These are phyloP conservation scores for Chalciporus piperatus DNA, from an alignment of 768 basidiomycete genomes.

Conservation along the genomic window DNA sequence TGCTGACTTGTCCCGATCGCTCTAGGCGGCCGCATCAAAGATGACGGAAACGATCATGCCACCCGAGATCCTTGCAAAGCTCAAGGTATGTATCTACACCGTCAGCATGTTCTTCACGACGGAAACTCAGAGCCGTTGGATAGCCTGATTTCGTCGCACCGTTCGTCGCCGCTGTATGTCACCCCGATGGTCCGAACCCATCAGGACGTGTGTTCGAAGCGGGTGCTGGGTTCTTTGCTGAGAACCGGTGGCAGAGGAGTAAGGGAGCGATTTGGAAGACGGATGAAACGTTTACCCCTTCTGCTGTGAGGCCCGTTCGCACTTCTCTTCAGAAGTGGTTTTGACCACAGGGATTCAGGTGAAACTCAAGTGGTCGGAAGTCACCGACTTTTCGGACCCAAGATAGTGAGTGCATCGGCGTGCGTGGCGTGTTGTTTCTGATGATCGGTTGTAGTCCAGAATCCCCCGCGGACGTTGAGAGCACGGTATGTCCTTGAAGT, in stretches of 20 bases:
- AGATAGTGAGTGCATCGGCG: constrained; percentile 52
- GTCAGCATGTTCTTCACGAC: background rate
- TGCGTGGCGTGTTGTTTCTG: constrained; percentile 2
- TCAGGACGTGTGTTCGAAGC: constrained; percentile 87
- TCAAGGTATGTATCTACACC: constrained; percentile 53
- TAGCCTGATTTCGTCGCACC: constrained; percentile 90
- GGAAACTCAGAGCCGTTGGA: background rate
- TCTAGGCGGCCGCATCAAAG: constrained; percentile 86
- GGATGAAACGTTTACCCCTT: constrained; percentile 88
- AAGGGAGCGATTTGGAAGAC: constrained; percentile 87
- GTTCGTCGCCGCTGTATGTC: constrained; percentile 82
- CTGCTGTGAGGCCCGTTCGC: constrained; percentile 59
- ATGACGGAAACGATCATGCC: constrained; percentile 98
- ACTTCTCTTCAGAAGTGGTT: background rate
- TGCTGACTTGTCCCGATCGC: background rate
- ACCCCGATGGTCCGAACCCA: constrained; percentile 78
- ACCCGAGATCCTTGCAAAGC: constrained; percentile 85
- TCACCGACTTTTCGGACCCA: constrained; percentile 75
- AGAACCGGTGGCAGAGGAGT: constrained; percentile 92
- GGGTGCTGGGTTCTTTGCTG: constrained; percentile 89
- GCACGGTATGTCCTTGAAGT: constrained; percentile 38
- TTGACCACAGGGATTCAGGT: constrained; percentile 43
- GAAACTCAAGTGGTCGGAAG: constrained; percentile 76
- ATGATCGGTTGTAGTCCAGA: constrained; percentile 50
- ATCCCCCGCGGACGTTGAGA: constrained; percentile 59